phyloP scores from a whole-genome alignment of 2,329 filamentous ascomycete genomes.

The Calonectria crousiana region DNA sequence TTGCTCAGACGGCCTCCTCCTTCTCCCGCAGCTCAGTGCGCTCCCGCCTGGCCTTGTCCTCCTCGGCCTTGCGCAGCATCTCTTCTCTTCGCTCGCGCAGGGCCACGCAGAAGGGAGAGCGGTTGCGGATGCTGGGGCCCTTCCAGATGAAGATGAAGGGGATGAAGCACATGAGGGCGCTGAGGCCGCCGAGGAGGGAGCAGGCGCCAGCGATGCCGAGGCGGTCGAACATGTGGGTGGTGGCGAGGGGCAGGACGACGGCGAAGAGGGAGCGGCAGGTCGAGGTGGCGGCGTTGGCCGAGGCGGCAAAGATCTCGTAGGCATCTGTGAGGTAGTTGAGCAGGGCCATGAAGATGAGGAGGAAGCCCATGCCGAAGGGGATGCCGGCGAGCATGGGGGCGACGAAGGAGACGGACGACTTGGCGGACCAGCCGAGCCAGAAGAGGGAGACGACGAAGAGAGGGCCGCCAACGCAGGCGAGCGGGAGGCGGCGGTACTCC shows the following conservation, averaged over 20 bases:
- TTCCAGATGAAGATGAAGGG: conserved; percentile 68
- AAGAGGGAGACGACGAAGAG: conserved; percentile 69
- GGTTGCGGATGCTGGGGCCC: conserved; percentile 65
- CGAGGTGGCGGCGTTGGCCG: conserved; percentile 86
- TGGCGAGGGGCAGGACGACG: conserved; percentile 73
- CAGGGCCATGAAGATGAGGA: conserved; percentile 73
- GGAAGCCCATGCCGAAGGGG: conserved; percentile 71
- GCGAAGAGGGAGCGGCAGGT: conserved; percentile 95
- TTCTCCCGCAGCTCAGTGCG: conserved; percentile 38
- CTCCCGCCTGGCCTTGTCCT: conserved; percentile 47
- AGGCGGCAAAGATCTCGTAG: conserved; percentile 76
- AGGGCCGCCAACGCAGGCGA: conserved; percentile 78
- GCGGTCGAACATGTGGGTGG: conserved; percentile 60
- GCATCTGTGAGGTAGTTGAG: conserved; percentile 76
- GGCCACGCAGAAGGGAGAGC: conserved; percentile 72
- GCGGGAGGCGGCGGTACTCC: conserved; percentile 76
- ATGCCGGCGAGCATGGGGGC: conserved; percentile 71
- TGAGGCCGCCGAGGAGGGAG: conserved; percentile 64
- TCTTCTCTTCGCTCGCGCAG: conserved; percentile 64
- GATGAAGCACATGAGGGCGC: conserved; percentile 62
- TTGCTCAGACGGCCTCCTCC: conserved; percentile 27
- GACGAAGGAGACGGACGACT: conserved; percentile 60
- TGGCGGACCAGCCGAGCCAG: conserved; percentile 73
- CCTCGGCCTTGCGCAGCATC: conserved; percentile 55
- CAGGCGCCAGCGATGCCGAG: conserved; percentile 64